Conservation (phyloP, 2,329 filamentous ascomycete species). For the Nemania serpens region DNA sequence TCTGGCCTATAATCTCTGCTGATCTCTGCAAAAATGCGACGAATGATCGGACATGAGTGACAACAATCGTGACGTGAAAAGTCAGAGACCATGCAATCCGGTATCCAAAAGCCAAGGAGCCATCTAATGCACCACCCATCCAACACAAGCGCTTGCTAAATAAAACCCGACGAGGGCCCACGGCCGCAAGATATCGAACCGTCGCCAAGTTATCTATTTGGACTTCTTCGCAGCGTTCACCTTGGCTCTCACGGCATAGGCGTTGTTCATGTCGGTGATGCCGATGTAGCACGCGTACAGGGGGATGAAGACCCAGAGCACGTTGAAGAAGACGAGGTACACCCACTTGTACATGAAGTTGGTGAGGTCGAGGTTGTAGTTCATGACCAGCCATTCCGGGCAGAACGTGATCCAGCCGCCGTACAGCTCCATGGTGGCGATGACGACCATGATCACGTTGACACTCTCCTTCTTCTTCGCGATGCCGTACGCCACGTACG, state of each 20-base stretch:
- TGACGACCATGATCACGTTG: slow-evolving; percentile 66
- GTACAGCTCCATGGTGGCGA: slow-evolving; percentile 70
- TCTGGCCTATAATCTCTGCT: no score
- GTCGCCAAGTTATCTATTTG: slow-evolving; percentile 7
- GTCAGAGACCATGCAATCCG: not conserved
- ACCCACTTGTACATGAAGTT: slow-evolving; percentile 73
- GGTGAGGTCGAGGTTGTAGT: slow-evolving; percentile 64
- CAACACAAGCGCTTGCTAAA: not conserved
- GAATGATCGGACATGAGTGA: no score
- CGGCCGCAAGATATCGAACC: not conserved
- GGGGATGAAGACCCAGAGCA: slow-evolving; percentile 68
- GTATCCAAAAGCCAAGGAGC: not conserved
- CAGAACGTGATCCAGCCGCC: slow-evolving; percentile 74
- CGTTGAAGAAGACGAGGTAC: slow-evolving; percentile 72
- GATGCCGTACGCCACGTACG: slow-evolving; percentile 65
- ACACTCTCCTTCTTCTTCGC: slow-evolving; percentile 58
- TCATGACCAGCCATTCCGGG: slow-evolving; percentile 69
- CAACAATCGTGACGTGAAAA: not conserved
- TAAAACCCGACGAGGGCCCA: not conserved
- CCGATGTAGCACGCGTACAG: slow-evolving; percentile 62
- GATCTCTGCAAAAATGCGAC: no score
- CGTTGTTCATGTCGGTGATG: slow-evolving; percentile 58
- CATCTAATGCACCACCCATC: not conserved
- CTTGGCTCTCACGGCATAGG: slow-evolving; percentile 50
- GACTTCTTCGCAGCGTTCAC: slow-evolving; percentile 32